phyloP scores from a whole-genome alignment of 2,329 filamentous ascomycete genomes.

The Aschersonia sp. region DNA sequence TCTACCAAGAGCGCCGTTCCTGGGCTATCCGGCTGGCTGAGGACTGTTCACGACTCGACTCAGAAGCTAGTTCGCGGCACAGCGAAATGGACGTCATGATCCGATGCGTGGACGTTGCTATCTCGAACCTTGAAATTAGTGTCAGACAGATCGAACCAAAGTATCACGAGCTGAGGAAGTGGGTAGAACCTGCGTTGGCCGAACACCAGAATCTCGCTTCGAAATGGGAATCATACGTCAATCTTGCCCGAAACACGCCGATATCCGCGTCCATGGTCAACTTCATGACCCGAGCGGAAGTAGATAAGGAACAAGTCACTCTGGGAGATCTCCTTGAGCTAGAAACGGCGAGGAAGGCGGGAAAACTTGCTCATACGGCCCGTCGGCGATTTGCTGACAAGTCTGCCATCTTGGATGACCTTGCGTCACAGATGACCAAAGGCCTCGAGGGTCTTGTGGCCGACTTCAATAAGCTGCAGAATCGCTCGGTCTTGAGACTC shows the following conservation, averaged over 20 bases:
- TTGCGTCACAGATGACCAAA: slow-evolving; percentile 43
- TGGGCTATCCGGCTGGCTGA: slow-evolving; percentile 65
- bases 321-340: slow-evolving; percentile 65
- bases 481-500: slow-evolving; percentile 39
- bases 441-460: slow-evolving; percentile 47
- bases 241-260: slow-evolving; percentile 47
- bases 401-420: slow-evolving; percentile 45
- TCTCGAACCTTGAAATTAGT: slow-evolving; percentile 69
- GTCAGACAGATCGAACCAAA: slow-evolving; percentile 59
- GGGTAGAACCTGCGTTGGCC: slow-evolving; percentile 51
- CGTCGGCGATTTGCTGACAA: slow-evolving; percentile 45
- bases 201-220: slow-evolving; percentile 51
- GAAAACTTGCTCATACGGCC: slow-evolving; percentile 44
- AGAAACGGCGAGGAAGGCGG: slow-evolving; percentile 58
- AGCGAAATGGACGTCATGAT: slow-evolving; percentile 63
- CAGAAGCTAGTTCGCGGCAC: slow-evolving; percentile 49
- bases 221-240: slow-evolving; percentile 55
- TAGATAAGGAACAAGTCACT: slow-evolving; percentile 35
- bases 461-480: slow-evolving; percentile 45
- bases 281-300: slow-evolving; percentile 42
- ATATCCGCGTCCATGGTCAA: slow-evolving; percentile 51
- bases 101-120: slow-evolving; percentile 68
- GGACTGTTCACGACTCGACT: slow-evolving; percentile 52
- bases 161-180: slow-evolving; percentile 54
- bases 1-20: slow-evolving; percentile 65